A percentile compares a stretch with the other conserved stretches of the same genome.
phyloP scores from a whole-genome alignment of 345 rosid genomes.

The Eucalyptus marginata region DNA sequence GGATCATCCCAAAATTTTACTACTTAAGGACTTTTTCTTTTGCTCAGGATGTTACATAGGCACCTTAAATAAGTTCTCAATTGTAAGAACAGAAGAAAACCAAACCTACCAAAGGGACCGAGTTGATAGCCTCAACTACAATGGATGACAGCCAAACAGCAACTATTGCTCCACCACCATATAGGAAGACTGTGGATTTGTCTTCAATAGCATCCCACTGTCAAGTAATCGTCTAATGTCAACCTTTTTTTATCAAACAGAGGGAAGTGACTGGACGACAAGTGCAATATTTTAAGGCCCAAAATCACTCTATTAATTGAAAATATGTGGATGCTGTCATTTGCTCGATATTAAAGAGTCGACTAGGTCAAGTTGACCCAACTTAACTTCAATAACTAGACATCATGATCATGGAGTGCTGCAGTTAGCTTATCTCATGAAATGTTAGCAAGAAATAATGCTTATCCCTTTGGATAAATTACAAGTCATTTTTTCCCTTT shows the following conservation, averaged over 20 bases:
- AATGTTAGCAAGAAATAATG: background rate
- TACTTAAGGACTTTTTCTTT: background rate
- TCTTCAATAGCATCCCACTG: conserved; percentile 60
- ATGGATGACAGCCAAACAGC: conserved; percentile 23
- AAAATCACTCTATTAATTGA: background rate
- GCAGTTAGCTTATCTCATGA: background rate
- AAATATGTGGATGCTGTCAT: background rate
- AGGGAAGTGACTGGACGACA: background rate
- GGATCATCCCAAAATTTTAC: background rate
- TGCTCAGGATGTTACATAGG: background rate
- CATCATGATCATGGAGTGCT: background rate
- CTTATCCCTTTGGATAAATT: background rate
- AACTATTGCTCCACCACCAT: conserved; percentile 33
- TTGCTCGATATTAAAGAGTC: background rate
- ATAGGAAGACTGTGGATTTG: conserved; percentile 20
- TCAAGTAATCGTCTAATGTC: background rate
- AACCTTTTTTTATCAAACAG: background rate
- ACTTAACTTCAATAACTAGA: background rate
- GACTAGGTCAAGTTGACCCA: background rate
- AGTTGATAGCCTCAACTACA: conserved; percentile 20
- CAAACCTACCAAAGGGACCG: conserved; percentile 27
- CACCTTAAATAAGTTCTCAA: background rate
- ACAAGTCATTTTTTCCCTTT: background rate
- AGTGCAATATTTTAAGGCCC: background rate
- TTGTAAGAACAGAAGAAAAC: background rate